Percentiles rank a stretch among this genome's conserved stretches.
Conservation (phyloP, 2,329 filamentous ascomycete species). For the Ophiosphaerella korrae region DNA sequence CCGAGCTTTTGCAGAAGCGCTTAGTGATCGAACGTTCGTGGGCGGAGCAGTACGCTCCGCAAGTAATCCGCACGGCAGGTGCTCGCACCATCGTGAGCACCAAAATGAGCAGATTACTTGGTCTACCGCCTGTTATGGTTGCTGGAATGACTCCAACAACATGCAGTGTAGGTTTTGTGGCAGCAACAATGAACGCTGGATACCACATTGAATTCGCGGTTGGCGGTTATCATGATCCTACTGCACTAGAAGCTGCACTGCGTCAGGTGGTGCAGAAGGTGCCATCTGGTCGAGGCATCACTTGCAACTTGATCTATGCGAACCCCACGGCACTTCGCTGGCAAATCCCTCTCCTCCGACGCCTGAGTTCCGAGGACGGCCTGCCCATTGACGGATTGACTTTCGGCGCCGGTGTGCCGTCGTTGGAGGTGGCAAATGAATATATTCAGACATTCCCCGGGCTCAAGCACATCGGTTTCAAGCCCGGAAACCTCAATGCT, state of each 20-base stretch:
- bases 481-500: constrained; percentile 85
- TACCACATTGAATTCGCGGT: constrained; percentile 91
- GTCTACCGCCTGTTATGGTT: constrained; percentile 85
- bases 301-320: constrained; percentile 89
- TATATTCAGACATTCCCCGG: constrained; percentile 78
- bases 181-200: constrained; percentile 91
- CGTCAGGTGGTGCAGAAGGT: constrained; percentile 84
- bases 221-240: constrained; percentile 85
- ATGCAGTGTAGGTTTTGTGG: constrained; percentile 88
- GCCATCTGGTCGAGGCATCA: constrained; percentile 84
- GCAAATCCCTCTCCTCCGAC: constrained; percentile 85
- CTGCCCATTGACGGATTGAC: constrained; percentile 90
- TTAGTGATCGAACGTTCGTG: constrained; percentile 16
- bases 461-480: constrained; percentile 92
- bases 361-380: constrained; percentile 75
- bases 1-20: constrained; percentile 18
- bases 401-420: constrained; percentile 91
- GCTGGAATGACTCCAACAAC: constrained; percentile 94
- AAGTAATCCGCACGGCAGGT: constrained; percentile 11
- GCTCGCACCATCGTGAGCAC: constrained; percentile 14
- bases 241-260: constrained; percentile 81
- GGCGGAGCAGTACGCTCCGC: constrained; percentile 1
- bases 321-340: constrained; percentile 87
- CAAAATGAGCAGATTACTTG: constrained; percentile 82
- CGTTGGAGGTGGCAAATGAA: constrained; percentile 88